Evolutionary conservation across 2,329 filamentous ascomycete genomes (phyloP), one percentile per base, ranked within the genome.

Genomic region (Aspergillus flavus): DNA sequence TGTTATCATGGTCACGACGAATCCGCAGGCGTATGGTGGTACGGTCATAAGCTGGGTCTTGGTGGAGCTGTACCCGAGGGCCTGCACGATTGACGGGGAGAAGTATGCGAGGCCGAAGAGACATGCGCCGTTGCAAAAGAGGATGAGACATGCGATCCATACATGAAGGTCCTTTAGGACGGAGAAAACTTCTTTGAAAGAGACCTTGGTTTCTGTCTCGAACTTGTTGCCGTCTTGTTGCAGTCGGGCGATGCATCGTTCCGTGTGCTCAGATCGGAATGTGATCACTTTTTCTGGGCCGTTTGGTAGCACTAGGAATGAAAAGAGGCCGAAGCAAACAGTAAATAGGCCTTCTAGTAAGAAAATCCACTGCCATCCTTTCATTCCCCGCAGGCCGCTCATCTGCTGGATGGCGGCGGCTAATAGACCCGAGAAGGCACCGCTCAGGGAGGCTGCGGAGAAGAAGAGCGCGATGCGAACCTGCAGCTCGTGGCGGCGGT

Each of bases 221-320:
- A 67, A 62, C n/a, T 60, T 46, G 61, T 67, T 67, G 4, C 61
- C 57, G 56, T 67, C 65, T 26, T 50, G 58, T 19, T 61, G 52
- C 26, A 67, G 61, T 6, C 60, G 61, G 11, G 34, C 53, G 6
- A 65, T 48, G 41, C 57, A 61, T 32, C 48, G 74, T 4, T 65
- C 62, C 36, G 75, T 79, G 65, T 85, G 82, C 2, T 79, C 71
- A 2, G 84, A 78, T 0, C 79, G 82, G 11, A 90, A 78, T 66
- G 89, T 90, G 2, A 79, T 80, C 4, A 87, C 85, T 0, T 83
- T 88, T 39, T 82, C 79, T 0, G 88, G 88, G 61, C 89, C 89
- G 74, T 91, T 89, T 59, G 88, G 82, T n/a, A 91, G 85, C 73
- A 90, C 87, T 12, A 61, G 28, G 43, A 59, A 67, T 34, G 61